A percentile compares a stretch with the other conserved stretches of the same genome.
phyloP scores from a whole-genome alignment of 371 early-diverging fungal genomes.

The Apophysomyces trapeziformis region DNA sequence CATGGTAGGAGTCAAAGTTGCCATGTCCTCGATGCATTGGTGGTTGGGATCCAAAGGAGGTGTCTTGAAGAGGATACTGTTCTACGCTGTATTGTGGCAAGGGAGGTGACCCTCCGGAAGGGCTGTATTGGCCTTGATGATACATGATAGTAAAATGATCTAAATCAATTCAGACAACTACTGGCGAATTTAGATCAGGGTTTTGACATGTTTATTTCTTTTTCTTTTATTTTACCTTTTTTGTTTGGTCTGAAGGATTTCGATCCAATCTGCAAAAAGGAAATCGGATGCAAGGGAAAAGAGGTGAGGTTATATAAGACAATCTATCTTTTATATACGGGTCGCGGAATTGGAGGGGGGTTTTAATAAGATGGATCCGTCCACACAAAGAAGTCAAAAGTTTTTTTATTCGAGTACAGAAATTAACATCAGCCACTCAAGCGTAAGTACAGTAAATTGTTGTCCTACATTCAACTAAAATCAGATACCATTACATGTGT shows the following conservation, averaged over 20 bases:
- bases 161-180: not conserved
- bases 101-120: conserved; percentile 10
- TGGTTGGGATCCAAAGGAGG: conserved; percentile 20
- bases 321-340: not conserved
- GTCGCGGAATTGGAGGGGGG: not conserved
- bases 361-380: conserved; percentile 4
- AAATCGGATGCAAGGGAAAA: conserved; percentile 9
- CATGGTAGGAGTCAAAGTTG: conserved; percentile 16
- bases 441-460: not conserved
- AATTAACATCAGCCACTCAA: conserved; percentile 8
- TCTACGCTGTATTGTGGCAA: conserved; percentile 23
- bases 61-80: conserved; percentile 28
- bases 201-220: not conserved
- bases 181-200: not conserved
- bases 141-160: conserved; percentile 13
- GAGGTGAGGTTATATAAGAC: not conserved
- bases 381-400: conserved; percentile 3
- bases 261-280: conserved; percentile 27
- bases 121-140: conserved; percentile 13
- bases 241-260: conserved; percentile 5
- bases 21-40: conserved; percentile 23
- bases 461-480: conserved; percentile 2
- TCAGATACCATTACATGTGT: not conserved
- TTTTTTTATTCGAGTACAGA: conserved; percentile 5
- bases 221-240: not conserved